A percentile compares a stretch with the other conserved stretches of the same genome.
phyloP scores from a whole-genome alignment of 306 rosid species.

The Myrica gale region DNA sequence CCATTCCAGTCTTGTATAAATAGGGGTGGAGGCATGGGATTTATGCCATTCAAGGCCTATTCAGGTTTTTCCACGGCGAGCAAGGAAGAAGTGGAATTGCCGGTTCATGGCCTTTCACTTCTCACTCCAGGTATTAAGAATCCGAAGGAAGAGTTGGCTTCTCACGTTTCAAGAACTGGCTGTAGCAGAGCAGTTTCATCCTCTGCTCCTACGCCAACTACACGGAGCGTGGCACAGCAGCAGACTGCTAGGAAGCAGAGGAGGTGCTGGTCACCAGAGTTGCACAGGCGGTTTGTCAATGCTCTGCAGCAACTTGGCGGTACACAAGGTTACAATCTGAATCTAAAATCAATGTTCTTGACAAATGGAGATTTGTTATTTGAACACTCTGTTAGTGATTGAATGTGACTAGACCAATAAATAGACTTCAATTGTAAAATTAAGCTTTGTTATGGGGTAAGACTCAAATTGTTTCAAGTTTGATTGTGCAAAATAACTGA shows the following conservation, averaged over 20 bases:
- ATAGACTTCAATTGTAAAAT: slow-evolving; percentile 29
- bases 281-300: slow-evolving; percentile 78
- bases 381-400: slow-evolving; percentile 1
- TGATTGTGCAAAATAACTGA: slow-evolving; percentile 7
- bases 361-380: slow-evolving; percentile 3
- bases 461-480: slow-evolving; percentile 12
- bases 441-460: slow-evolving; percentile 9
- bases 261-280: slow-evolving; percentile 95
- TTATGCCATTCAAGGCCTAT: slow-evolving; percentile 57
- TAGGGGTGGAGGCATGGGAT: slow-evolving; percentile 46
- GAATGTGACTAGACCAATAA: slow-evolving; percentile 5
- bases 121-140: slow-evolving; percentile 53
- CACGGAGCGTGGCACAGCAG: slow-evolving; percentile 28
- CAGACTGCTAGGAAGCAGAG: slow-evolving; percentile 75
- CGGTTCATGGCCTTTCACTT: slow-evolving; percentile 61
- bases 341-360: neutral
- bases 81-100: slow-evolving; percentile 66
- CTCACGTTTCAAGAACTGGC: slow-evolving; percentile 54
- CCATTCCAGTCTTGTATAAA: slow-evolving; percentile 49
- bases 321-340: slow-evolving; percentile 72
- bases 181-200: slow-evolving; percentile 50
- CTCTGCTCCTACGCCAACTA: slow-evolving; percentile 40
- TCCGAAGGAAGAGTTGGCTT: slow-evolving; percentile 54
- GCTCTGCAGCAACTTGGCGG: slow-evolving; percentile 98
- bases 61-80: slow-evolving; percentile 44